Percentiles rank a stretch among this genome's conserved stretches.
phyloP scores from a whole-genome alignment of 1,284 basidiomycete species.

The Ustanciosporium gigantosporum region DNA sequence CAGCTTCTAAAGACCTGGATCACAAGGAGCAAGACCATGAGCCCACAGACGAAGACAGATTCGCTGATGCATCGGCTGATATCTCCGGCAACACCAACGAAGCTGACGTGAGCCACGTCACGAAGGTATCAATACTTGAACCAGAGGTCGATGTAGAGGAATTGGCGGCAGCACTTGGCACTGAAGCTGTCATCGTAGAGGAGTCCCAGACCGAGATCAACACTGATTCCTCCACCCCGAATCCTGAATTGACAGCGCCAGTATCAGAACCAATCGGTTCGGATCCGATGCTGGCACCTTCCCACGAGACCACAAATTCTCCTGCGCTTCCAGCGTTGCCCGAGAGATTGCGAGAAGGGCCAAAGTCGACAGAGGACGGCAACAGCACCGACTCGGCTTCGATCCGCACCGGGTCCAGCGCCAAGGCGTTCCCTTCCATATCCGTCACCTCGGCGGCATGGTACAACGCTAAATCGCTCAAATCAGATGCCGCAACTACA shows the following conservation, averaged over 20 bases:
- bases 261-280: no score
- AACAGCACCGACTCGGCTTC: slow-evolving; percentile 12
- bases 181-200: background rate
- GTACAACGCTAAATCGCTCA: slow-evolving; percentile 36
- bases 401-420: slow-evolving; percentile 16
- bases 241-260: no score
- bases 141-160: slow-evolving; percentile 36
- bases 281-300: background rate
- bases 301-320: background rate
- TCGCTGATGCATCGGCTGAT: slow-evolving; percentile 26
- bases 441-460: slow-evolving; percentile 45
- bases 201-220: background rate
- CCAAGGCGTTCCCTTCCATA: slow-evolving; percentile 43
- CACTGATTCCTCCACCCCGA: background rate
- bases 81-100: slow-evolving; percentile 4
- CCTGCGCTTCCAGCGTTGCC: background rate
- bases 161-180: slow-evolving; percentile 22
- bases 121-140: slow-evolving; percentile 29
- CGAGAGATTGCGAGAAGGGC: background rate
- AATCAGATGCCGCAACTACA: slow-evolving; percentile 3
- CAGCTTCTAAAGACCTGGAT: background rate
- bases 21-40: slow-evolving; percentile 6
- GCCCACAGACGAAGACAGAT: slow-evolving; percentile 7
- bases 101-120: slow-evolving; percentile 17
- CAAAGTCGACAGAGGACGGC: background rate